phyloP scores from a whole-genome alignment of 257 asterid species.

The Solanum corneliomulleri region DNA sequence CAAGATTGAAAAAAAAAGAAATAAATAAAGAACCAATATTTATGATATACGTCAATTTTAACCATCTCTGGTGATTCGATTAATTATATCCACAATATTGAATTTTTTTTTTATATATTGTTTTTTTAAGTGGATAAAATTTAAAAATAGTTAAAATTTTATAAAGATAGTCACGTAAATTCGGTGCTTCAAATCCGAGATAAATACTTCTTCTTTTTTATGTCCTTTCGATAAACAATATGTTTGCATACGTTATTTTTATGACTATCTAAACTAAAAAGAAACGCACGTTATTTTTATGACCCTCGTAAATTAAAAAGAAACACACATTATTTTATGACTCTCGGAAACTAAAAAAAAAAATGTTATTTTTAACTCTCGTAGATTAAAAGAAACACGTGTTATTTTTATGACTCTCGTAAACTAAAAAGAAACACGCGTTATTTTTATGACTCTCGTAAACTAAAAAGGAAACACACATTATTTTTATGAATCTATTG shows the following conservation, averaged over 20 bases:
- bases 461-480: too few relatives aligned
- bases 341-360: too few relatives aligned
- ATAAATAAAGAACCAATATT: not conserved
- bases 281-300: too few relatives aligned
- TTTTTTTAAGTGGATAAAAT: not conserved
- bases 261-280: not conserved
- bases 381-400: too few relatives aligned
- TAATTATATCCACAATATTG: not conserved
- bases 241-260: not conserved
- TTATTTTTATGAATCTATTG: not conserved
- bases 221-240: not conserved
- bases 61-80: too few relatives aligned
- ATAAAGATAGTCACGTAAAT: not conserved
- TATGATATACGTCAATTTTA: not conserved
- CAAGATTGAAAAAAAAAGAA: not conserved
- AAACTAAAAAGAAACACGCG: too few relatives aligned
- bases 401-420: too few relatives aligned
- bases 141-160: not conserved
- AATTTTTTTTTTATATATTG: not conserved
- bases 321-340: too few relatives aligned
- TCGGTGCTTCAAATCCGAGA: not conserved
- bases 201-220: not conserved
- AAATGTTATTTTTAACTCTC: too few relatives aligned
- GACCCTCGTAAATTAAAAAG: too few relatives aligned
- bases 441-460: too few relatives aligned